These are phyloP conservation scores for Camillea tinctor DNA, from an alignment of 2,329 filamentous ascomycete species.

Conservation along the genomic window DNA sequence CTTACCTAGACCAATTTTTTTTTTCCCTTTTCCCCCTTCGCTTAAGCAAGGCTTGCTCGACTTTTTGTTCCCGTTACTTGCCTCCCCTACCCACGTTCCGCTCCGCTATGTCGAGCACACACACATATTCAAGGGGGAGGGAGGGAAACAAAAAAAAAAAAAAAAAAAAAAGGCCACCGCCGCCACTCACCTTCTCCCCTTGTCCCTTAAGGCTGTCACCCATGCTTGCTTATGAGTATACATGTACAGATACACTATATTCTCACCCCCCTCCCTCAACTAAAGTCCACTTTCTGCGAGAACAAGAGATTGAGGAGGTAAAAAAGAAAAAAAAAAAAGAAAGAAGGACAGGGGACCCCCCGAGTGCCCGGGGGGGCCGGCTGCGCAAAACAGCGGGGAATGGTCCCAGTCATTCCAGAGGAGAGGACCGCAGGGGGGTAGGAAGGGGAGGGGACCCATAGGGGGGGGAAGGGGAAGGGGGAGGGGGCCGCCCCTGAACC, in stretches of 20 bases:
- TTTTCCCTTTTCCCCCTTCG: background rate
- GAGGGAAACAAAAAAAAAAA: no score
- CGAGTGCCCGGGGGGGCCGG: background rate
- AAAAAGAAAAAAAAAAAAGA: background rate
- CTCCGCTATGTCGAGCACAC: background rate
- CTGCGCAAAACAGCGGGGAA: slow-evolving; percentile 2
- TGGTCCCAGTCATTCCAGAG: slow-evolving; percentile 4
- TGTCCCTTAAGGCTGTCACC: background rate
- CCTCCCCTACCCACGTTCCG: background rate
- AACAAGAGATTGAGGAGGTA: background rate
- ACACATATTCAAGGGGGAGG: no score
- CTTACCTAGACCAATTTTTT: background rate
- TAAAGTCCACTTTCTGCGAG: no score
- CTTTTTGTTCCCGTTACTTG: background rate
- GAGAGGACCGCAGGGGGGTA: background rate
- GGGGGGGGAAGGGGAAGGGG: background rate
- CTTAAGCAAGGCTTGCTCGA: background rate
- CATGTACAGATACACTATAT: background rate
- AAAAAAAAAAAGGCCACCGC: background rate
- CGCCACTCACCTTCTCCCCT: background rate
- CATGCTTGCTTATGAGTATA: background rate
- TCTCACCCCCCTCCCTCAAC: background rate
- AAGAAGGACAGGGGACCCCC: background rate
- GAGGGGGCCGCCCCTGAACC: slow-evolving; percentile 14
- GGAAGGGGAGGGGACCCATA: background rate